These are phyloP conservation scores for Salix suchowensis DNA, from an alignment of 345 rosid species.

Conservation along the genomic window DNA sequence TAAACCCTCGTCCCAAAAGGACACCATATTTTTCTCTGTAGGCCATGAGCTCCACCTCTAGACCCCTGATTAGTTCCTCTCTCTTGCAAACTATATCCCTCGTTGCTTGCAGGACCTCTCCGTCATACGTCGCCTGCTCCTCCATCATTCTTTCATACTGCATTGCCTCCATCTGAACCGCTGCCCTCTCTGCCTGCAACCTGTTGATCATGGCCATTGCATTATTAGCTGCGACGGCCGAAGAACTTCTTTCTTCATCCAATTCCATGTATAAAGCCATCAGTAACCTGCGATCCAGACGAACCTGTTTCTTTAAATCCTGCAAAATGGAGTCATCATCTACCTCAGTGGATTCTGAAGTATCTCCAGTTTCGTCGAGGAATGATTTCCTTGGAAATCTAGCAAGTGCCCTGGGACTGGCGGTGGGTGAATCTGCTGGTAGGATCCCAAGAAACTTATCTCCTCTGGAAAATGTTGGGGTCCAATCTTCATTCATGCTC, in stretches of 20 bases:
- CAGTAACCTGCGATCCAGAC: conserved; percentile 73
- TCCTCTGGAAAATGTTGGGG: conserved; percentile 44
- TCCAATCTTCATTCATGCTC: conserved; percentile 39
- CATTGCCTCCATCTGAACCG: conserved; percentile 94
- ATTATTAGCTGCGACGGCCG: conserved; percentile 86
- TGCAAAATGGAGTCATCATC: conserved; percentile 55
- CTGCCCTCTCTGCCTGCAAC: conserved; percentile 84
- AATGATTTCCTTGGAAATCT: conserved; percentile 42
- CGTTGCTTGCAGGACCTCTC: conserved; percentile 71
- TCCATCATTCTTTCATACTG: conserved; percentile 99
- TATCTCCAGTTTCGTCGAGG: conserved; percentile 47
- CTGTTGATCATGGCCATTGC: conserved; percentile 95
- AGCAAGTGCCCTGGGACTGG: conserved; percentile 55
- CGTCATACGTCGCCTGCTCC: conserved; percentile 88
- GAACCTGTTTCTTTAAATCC: conserved; percentile 69
- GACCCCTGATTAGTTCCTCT: conserved; percentile 53
- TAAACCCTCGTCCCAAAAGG: conserved; percentile 36
- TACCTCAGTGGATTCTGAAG: conserved; percentile 36
- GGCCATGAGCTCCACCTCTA: conserved; percentile 63
- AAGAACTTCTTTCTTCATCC: conserved; percentile 85
- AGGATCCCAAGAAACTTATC: conserved; percentile 77
- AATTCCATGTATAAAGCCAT: conserved; percentile 81
- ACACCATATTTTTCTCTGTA: conserved; percentile 54
- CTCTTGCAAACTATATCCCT: conserved; percentile 45
- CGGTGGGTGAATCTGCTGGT: conserved; percentile 56